phyloP scores from a whole-genome alignment of 345 rosid species.

The Sonneratia caseolaris region DNA sequence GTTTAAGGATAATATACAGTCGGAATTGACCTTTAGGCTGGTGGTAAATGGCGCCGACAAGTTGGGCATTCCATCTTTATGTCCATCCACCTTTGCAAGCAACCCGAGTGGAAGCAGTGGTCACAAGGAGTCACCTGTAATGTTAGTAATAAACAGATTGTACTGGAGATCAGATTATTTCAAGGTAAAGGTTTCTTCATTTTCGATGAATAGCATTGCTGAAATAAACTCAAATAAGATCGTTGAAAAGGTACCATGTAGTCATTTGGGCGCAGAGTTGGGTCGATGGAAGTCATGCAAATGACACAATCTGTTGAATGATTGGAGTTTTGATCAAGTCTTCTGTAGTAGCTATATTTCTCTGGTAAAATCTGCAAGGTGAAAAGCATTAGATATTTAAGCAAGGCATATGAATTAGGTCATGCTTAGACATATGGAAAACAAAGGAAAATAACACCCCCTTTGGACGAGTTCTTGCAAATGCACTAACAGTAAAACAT shows the following conservation, averaged over 20 bases:
- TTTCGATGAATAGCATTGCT: not conserved
- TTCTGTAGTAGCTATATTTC: conserved; percentile 82
- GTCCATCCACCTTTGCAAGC: conserved; percentile 99
- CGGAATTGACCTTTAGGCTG: conserved; percentile 39
- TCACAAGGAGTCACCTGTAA: conserved; percentile 91
- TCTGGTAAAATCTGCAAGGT: conserved; percentile 76
- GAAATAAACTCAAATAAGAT: not conserved
- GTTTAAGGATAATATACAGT: conserved; percentile 15
- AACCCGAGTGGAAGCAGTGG: conserved; percentile 88
- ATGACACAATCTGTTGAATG: conserved; percentile 74
- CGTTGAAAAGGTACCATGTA: conserved; percentile 55
- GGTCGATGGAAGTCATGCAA: conserved; percentile 87
- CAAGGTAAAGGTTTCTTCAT: not conserved
- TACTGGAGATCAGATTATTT: not conserved
- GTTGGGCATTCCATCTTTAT: conserved; percentile 99
- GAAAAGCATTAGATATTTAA: conserved; percentile 2
- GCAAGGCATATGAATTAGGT: not conserved
- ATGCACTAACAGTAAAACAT: not conserved
- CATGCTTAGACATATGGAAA: not conserved
- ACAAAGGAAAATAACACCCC: not conserved
- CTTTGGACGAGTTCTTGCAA: not conserved
- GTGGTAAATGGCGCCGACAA: conserved; percentile 86
- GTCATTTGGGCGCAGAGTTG: conserved; percentile 46
- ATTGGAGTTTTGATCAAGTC: conserved; percentile 41
- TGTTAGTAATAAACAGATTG: conserved; percentile 1